Percentiles rank a stretch among this genome's conserved stretches.
Evolutionary conservation across 805 yeast genomes (phyloP).

Genomic region (Saturnispora kantuleensis): DNA sequence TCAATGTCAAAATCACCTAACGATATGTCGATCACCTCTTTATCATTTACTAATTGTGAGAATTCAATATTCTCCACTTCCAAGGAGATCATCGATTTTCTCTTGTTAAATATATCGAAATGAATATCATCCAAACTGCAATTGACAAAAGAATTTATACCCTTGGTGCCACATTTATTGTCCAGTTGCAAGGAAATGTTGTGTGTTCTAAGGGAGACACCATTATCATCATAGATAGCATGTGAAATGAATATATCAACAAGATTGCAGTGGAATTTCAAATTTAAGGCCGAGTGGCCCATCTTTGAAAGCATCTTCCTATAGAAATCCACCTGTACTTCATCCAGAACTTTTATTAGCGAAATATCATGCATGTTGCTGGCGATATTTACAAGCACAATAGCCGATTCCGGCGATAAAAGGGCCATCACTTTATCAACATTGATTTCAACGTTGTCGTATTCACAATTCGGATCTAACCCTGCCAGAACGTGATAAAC

Average conservation of each 20-base stretch:
- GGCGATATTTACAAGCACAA: slow-evolving; percentile 22
- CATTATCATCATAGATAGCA: slow-evolving; percentile 2
- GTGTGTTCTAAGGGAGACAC: slow-evolving; percentile 1
- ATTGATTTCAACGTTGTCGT: slow-evolving; percentile 45
- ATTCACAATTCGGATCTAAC: slow-evolving; percentile 35
- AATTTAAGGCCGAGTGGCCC: slow-evolving; percentile 19
- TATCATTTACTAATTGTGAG: neutral
- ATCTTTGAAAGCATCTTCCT: slow-evolving; percentile 16
- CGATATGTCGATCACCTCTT: neutral
- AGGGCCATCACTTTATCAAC: slow-evolving; percentile 41
- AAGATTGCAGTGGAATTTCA: slow-evolving; percentile 1
- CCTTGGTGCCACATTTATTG: slow-evolving; percentile 29
- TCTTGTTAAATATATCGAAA: slow-evolving; percentile 1
- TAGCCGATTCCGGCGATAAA: slow-evolving; percentile 31
- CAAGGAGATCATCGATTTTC: slow-evolving; percentile 2
- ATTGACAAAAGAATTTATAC: slow-evolving; percentile 28
- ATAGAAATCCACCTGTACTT: slow-evolving; percentile 51
- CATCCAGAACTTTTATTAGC: slow-evolving; percentile 48
- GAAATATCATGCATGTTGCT: slow-evolving; percentile 32
- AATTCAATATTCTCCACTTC: neutral
- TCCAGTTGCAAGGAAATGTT: neutral
- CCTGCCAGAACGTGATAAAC: slow-evolving; percentile 8
- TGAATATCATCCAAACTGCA: neutral
- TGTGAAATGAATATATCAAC: slow-evolving; percentile 5
- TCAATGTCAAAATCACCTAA: slow-evolving; percentile 3